Evolutionary conservation across 225 moss, liverwort and hornwort species (phyloP).

Genomic region (Polytrichum formosum): DNA sequence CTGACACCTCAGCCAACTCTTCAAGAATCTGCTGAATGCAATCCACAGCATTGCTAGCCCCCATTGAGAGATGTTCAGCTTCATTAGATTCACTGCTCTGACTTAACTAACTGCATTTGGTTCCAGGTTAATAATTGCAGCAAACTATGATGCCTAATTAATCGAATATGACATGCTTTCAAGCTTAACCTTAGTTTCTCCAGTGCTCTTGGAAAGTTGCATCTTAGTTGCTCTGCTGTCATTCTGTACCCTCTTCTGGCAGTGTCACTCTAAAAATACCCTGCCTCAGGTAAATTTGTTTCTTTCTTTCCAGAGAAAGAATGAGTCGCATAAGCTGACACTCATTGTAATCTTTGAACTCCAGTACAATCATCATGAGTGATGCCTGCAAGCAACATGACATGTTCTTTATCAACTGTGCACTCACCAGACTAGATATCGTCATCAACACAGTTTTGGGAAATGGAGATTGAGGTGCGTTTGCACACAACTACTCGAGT

Average conservation of each 20-base stretch:
- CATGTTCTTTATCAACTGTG: slow-evolving; percentile 1
- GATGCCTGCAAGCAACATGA: slow-evolving; percentile 28
- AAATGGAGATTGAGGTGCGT: background rate
- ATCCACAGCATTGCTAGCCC: too few relatives aligned
- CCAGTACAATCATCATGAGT: slow-evolving; percentile 35
- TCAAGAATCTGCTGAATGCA: too few relatives aligned
- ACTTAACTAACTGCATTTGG: too few relatives aligned
- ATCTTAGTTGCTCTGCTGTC: too few relatives aligned
- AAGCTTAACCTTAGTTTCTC: too few relatives aligned
- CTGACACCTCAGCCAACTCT: too few relatives aligned
- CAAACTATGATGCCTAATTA: too few relatives aligned
- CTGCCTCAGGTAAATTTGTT: slow-evolving; percentile 36
- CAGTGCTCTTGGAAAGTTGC: too few relatives aligned
- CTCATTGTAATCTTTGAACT: slow-evolving; percentile 50
- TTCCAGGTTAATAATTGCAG: too few relatives aligned
- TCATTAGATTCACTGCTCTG: too few relatives aligned
- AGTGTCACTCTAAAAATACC: slow-evolving; percentile 45
- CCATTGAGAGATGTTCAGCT: too few relatives aligned
- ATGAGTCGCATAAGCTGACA: slow-evolving; percentile 64
- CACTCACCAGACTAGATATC: background rate
- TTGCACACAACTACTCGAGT: background rate
- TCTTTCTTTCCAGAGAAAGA: slow-evolving; percentile 52
- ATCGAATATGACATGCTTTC: too few relatives aligned
- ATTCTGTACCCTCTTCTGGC: slow-evolving; percentile 12
- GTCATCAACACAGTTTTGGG: background rate